These are phyloP conservation scores for Tolypocladium sp. DNA, from an alignment of 2,329 filamentous ascomycete genomes.

Conservation along the genomic window DNA sequence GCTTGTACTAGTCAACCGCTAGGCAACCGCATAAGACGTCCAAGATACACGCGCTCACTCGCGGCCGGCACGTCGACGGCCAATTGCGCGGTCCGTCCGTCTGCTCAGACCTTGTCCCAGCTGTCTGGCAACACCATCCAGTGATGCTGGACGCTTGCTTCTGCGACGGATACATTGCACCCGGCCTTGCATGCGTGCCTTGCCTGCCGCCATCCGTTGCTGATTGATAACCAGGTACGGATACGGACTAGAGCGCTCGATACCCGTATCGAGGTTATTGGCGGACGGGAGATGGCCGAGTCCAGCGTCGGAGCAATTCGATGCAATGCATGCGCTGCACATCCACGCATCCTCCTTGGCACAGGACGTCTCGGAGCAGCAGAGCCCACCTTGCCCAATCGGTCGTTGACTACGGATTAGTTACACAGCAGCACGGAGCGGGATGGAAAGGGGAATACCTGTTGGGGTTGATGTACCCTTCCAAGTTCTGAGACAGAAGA, in stretches of 20 bases:
- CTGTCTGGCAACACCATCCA: neutral
- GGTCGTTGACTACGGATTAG: neutral
- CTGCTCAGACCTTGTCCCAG: neutral
- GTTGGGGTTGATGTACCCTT: neutral
- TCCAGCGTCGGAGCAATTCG: neutral
- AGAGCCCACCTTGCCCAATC: neutral
- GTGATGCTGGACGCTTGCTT: neutral
- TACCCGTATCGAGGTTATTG: neutral
- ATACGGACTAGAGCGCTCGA: neutral
- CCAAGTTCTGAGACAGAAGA: too few species aligned
- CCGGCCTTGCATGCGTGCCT: neutral
- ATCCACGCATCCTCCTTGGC: neutral
- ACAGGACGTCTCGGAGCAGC: neutral
- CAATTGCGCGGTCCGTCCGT: neutral
- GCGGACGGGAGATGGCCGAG: neutral
- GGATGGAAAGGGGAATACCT: neutral
- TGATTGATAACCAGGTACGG: neutral
- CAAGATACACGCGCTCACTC: neutral
- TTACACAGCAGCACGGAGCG: neutral
- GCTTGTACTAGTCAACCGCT: neutral
- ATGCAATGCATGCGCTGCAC: neutral
- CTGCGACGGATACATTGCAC: neutral
- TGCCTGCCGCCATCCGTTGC: neutral
- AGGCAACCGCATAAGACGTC: neutral
- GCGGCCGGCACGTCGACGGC: neutral